Evolutionary conservation across 345 rosid species (phyloP).

Genomic region (Ailanthus altissimus): DNA sequence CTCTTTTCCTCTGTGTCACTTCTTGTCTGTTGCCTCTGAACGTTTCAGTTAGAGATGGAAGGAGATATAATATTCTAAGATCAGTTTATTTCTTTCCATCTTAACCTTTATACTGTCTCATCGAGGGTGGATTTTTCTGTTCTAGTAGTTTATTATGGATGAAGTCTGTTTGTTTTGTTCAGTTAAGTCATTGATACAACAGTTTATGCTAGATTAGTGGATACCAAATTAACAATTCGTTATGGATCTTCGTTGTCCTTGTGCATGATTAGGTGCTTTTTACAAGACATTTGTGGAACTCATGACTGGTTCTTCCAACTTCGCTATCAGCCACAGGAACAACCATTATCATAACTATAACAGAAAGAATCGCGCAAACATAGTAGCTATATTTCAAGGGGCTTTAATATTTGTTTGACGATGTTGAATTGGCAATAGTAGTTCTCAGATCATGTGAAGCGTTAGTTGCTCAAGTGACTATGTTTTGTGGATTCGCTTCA

Average conservation of each 20-base stretch:
- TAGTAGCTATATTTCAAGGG: too few relatives aligned
- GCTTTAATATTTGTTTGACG: too few relatives aligned
- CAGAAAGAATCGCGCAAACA: background rate
- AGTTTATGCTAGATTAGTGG: too few relatives aligned
- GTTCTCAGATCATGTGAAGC: too few relatives aligned
- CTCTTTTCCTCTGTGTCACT: background rate
- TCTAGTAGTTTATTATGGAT: background rate
- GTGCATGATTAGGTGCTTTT: background rate
- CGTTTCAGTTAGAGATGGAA: background rate
- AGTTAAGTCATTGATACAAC: background rate
- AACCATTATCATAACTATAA: too few relatives aligned
- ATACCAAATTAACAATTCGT: background rate
- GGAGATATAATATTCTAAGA: background rate
- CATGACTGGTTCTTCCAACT: background rate
- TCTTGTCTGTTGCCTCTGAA: too few relatives aligned
- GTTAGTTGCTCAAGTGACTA: too few relatives aligned
- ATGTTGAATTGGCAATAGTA: too few relatives aligned
- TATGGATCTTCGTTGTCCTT: background rate
- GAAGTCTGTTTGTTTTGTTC: background rate
- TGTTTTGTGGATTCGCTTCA: too few relatives aligned
- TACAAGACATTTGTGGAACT: background rate
- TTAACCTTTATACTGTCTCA: background rate
- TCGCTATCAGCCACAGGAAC: background rate
- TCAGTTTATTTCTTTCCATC: background rate
- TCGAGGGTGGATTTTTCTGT: background rate